Percentiles rank a stretch among this genome's conserved stretches.
phyloP scores from a whole-genome alignment of 2,329 filamentous ascomycete genomes.

The Cryphonectria parasitica region DNA sequence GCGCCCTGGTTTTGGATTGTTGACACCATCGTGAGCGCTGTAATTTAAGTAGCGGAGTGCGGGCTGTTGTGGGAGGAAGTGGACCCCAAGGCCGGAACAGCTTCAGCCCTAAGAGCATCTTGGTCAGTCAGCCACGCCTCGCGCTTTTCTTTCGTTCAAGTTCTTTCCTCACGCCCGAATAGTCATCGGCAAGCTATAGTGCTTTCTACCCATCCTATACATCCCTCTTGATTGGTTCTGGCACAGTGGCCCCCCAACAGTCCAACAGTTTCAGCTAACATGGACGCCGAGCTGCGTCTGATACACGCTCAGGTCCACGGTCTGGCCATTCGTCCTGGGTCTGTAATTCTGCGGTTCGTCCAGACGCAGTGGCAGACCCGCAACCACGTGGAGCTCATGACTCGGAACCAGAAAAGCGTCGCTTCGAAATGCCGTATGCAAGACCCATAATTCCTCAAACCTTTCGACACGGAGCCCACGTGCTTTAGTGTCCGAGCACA shows the following conservation, averaged over 20 bases:
- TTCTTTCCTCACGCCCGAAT: not conserved
- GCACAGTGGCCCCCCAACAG: not conserved
- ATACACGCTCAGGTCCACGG: not conserved
- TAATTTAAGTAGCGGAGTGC: not conserved
- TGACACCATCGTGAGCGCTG: not conserved
- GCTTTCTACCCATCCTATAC: not conserved
- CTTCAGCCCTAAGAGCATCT: not conserved
- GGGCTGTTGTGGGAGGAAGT: not conserved
- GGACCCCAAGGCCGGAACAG: not conserved
- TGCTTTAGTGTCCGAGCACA: not conserved
- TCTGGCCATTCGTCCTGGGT: not conserved
- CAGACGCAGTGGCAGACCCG: not conserved
- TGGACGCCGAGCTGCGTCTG: not conserved
- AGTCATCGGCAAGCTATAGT: not conserved
- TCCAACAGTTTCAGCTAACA: not conserved
- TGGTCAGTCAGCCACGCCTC: not conserved
- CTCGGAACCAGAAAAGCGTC: not conserved
- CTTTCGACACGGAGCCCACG: constrained; percentile 1
- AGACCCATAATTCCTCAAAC: constrained; percentile 4
- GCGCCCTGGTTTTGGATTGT: constrained; percentile 4
- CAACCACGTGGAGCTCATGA: constrained; percentile 4
- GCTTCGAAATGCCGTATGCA: not conserved
- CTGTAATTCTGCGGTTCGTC: not conserved
- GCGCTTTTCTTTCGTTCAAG: not conserved
- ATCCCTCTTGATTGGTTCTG: not conserved